phyloP scores from a whole-genome alignment of 306 rosid genomes.

The Vigna nakashimae region DNA sequence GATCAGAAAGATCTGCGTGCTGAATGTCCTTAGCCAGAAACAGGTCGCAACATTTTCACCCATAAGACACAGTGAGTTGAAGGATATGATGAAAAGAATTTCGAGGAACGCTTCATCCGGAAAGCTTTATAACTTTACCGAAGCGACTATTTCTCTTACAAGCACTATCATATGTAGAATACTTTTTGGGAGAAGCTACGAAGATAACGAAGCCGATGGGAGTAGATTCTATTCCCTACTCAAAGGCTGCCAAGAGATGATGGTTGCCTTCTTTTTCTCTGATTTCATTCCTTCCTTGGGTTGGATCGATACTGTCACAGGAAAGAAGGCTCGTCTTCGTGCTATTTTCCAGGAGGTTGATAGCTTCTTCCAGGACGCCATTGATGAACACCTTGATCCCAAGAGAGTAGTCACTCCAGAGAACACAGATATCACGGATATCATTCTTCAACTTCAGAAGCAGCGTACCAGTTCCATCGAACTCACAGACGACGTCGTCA shows the following conservation, averaged over 20 bases:
- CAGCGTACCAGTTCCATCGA: background rate
- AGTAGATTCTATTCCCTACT: conserved; percentile 43
- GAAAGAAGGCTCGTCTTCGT: background rate
- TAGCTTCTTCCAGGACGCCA: conserved; percentile 44
- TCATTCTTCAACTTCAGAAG: conserved; percentile 27
- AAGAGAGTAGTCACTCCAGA: background rate
- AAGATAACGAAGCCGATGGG: background rate
- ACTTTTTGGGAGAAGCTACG: conserved; percentile 42
- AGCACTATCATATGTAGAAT: conserved; percentile 47
- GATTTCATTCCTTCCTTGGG: conserved; percentile 48
- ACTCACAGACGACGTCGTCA: conserved; percentile 22
- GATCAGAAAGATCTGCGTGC: background rate
- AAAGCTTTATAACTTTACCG: conserved; percentile 28
- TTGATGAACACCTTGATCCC: conserved; percentile 34
- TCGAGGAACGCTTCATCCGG: conserved; percentile 31
- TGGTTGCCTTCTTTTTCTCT: conserved; percentile 25
- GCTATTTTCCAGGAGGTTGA: conserved; percentile 43
- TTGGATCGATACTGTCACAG: conserved; percentile 47
- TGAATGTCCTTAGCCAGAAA: conserved; percentile 20
- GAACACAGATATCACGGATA: background rate
- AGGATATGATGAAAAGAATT: conserved; percentile 10
- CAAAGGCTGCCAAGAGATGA: conserved; percentile 20
- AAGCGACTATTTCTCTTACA: conserved; percentile 24
- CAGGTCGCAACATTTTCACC: conserved; percentile 31
- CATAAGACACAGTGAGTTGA: conserved; percentile 38